Evolutionary conservation across 495 filamentous ascomycete genomes (phyloP).

Genomic region (Venustampulla echinocandica): DNA sequence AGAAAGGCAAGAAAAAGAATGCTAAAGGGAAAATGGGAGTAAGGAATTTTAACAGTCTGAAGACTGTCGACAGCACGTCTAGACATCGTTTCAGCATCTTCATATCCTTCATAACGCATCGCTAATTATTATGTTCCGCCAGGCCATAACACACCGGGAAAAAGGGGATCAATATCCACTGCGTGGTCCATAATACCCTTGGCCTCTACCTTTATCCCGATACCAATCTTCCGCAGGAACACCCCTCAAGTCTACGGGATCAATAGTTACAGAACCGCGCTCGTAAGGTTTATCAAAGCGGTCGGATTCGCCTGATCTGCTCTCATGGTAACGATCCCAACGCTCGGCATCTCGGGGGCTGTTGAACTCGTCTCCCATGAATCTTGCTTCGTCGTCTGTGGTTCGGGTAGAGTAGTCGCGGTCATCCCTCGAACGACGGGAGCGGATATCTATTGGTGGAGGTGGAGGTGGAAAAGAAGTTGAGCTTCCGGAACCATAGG

Average conservation of each 20-base stretch:
- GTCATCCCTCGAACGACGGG: slow-evolving; percentile 5
- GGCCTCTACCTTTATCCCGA: slow-evolving; percentile 3
- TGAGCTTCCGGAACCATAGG: slow-evolving; percentile 6
- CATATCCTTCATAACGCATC: no score
- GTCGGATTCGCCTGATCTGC: neutral
- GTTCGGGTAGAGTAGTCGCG: slow-evolving; percentile 3
- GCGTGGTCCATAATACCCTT: slow-evolving; percentile 1
- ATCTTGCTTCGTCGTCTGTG: slow-evolving; percentile 12
- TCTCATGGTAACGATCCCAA: slow-evolving; percentile 20
- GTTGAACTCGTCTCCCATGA: slow-evolving; percentile 13
- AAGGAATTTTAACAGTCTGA: no score
- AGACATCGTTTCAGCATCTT: no score
- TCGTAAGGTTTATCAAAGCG: slow-evolving; percentile 10
- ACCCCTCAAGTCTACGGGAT: slow-evolving; percentile 13
- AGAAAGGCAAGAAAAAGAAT: no score
- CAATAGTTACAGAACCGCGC: slow-evolving; percentile 8
- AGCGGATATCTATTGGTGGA: slow-evolving; percentile 16
- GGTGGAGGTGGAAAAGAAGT: slow-evolving; percentile 16
- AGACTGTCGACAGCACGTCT: no score
- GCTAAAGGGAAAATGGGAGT: no score
- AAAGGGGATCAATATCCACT: no score
- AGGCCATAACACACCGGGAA: no score
- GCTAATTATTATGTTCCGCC: no score
- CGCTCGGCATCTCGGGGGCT: slow-evolving; percentile 21
- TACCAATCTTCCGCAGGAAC: slow-evolving; percentile 20